Evolutionary conservation across 345 rosid species (phyloP), one percentile per base, ranked within the genome.

Genomic region (Salix koriyanagi): DNA sequence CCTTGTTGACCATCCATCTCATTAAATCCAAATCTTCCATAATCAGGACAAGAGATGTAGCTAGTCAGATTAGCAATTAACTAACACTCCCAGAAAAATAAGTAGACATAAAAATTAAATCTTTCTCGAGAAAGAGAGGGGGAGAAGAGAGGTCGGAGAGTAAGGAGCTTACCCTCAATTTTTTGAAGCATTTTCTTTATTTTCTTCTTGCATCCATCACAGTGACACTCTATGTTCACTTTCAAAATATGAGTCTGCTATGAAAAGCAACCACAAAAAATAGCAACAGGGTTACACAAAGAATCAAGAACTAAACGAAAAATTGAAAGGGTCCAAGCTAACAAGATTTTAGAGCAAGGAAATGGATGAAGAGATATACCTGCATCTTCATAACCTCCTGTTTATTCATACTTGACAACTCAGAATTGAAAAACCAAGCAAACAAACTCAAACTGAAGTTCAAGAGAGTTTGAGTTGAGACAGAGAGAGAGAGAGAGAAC

Each of bases 191-290:
- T 82, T 75, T 90, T 96, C 92, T 78, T 91, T 37, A 96, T 88
- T 87, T 92, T 96, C 82, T 85, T 85, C 83, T 87, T 88, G 75
- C 99, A 96, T 11, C 99, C 99, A 87, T 92, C 99, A 74, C 99
- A 96, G 86, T 92, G 92, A 69, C 85, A 82, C 75, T 78, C 75
- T 36, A 96, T 92, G 74, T 91, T 91, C 71, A 96, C 97, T 81
- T 86, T 92, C 67, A 96, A 88, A 78, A 89, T 92, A 87, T 90
- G 89, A 30, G 93, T 84, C 98, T 94, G 97, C 84, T 84, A 76
- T 6, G 69, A 76, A 62, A 82, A 67, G 34, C 52, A 56, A 54
- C 73, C 70, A 61, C 10, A 41, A 46, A 64, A 28, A 69, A 32
- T 19, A 41, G 6, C 10, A 56, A 8, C 65, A 75, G 37, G 68